Conservation (phyloP, 495 filamentous ascomycete genomes). For the Hyaloscypha bicolor region DNA sequence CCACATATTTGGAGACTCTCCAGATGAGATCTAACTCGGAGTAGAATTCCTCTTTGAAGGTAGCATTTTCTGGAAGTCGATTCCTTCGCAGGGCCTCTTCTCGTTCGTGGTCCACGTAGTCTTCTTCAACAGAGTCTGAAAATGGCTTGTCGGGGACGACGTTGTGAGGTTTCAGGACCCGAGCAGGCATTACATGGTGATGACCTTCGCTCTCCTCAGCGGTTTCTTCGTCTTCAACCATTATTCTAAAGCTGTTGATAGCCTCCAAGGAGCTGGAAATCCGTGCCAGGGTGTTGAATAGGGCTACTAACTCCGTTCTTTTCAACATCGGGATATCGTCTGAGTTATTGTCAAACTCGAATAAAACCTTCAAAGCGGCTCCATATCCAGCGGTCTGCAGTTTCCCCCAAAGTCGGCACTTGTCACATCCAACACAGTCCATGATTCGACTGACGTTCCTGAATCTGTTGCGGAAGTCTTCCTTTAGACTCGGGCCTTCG, state of each 20-base stretch:
- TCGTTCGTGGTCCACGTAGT: conserved; percentile 45
- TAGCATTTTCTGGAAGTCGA: conserved; percentile 40
- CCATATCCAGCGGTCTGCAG: conserved; percentile 96
- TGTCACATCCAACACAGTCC: conserved; percentile 99
- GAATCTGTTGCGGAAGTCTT: conserved; percentile 97
- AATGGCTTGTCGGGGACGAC: conserved; percentile 21
- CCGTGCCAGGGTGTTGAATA: conserved; percentile 90
- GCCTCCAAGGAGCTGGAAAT: conserved; percentile 79
- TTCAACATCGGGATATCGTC: conserved; percentile 74
- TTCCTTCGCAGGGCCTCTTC: conserved; percentile 30
- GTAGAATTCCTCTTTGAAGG: conserved; percentile 58
- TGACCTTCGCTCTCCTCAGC: conserved; percentile 27
- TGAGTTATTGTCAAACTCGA: conserved; percentile 82
- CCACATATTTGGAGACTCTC: conserved; percentile 62
- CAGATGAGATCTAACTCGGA: conserved; percentile 65
- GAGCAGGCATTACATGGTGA: conserved; percentile 12
- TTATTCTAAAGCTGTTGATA: conserved; percentile 69
- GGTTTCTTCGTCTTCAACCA: conserved; percentile 59
- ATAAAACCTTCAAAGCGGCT: conserved; percentile 91
- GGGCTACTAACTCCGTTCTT: conserved; percentile 87
- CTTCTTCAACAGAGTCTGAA: conserved; percentile 29
- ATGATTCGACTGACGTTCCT: conserved; percentile 93
- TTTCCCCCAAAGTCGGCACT: conserved; percentile 98
- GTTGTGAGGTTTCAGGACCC: conserved; percentile 32
- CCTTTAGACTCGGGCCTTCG: conserved; percentile 73